Percentiles rank a stretch among this genome's conserved stretches.
These are phyloP conservation scores for Leishmania martiniquensis DNA, from an alignment of 208 protist species.

Conservation along the genomic window DNA sequence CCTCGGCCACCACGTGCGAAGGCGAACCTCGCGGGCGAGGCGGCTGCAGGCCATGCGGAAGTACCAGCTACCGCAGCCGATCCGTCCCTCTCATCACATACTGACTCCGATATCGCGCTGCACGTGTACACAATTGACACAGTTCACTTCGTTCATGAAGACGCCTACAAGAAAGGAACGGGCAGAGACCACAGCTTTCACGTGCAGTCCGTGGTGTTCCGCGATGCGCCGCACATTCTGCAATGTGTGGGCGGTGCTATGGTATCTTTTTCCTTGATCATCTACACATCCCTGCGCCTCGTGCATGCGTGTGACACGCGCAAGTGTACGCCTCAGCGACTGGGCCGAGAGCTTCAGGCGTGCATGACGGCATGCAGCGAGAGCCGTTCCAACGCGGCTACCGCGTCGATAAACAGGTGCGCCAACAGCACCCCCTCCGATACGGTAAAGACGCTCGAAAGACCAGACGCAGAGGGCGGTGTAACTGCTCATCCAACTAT, in stretches of 20 bases:
- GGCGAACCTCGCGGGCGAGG: background rate
- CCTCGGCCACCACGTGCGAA: background rate
- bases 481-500: background rate
- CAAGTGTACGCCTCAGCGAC: background rate
- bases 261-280: conserved; percentile 66
- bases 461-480: background rate
- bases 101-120: background rate
- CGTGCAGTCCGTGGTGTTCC: conserved; percentile 70
- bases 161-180: conserved; percentile 37
- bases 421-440: background rate
- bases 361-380: background rate
- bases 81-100: background rate
- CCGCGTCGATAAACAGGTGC: background rate
- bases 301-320: conserved; percentile 8
- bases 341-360: background rate
- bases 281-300: conserved; percentile 38
- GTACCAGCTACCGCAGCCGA: background rate
- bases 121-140: conserved; percentile 45
- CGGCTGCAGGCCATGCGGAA: background rate
- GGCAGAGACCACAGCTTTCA: conserved; percentile 59
- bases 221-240: conserved; percentile 50
- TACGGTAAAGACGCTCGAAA: background rate
- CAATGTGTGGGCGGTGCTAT: conserved; percentile 81
- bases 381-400: background rate
- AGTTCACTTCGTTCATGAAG: conserved; percentile 79